These are phyloP conservation scores for Fistulinella cinereoalba DNA, from an alignment of 1,284 basidiomycete species.

Conservation along the genomic window DNA sequence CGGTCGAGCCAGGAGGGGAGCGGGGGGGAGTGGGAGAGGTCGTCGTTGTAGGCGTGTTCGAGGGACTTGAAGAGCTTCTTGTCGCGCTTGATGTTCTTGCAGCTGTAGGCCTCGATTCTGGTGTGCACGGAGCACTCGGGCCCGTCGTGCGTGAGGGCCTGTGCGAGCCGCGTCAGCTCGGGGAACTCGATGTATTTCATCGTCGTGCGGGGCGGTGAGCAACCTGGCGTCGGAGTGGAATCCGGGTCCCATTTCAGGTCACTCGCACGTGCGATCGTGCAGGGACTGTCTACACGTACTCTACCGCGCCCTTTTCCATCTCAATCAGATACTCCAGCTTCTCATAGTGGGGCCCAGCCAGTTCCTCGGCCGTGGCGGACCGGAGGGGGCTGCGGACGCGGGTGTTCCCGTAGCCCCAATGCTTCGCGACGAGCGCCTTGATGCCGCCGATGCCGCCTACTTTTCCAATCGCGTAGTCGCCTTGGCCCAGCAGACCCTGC, in stretches of 20 bases:
- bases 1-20: conserved; percentile 68
- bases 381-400: conserved; percentile 60
- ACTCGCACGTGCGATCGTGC: too few relatives aligned
- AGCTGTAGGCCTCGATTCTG: conserved; percentile 95
- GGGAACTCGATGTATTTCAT: conserved; percentile 95
- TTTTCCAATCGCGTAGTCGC: conserved; percentile 70
- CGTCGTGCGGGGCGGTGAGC: conserved; percentile 2
- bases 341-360: conserved; percentile 23
- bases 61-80: conserved; percentile 94
- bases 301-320: conserved; percentile 59
- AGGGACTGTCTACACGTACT: too few relatives aligned
- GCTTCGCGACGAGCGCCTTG: conserved; percentile 66
- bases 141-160: conserved; percentile 81
- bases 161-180: conserved; percentile 74
- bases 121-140: conserved; percentile 91
- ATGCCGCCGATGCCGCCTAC: conserved; percentile 69
- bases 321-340: conserved; percentile 59
- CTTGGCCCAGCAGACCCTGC: conserved; percentile 68
- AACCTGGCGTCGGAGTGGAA: conserved; percentile 19
- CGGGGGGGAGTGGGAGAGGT: conserved; percentile 67
- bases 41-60: conserved; percentile 82
- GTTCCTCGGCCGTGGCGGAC: conserved; percentile 37
- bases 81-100: conserved; percentile 96
- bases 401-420: conserved; percentile 67
- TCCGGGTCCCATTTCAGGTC: conserved; percentile 11